Percentiles rank a stretch among this genome's conserved stretches.
phyloP scores from a whole-genome alignment of 2,329 filamentous ascomycete species.

The Magnaporthiopsis incrustans region DNA sequence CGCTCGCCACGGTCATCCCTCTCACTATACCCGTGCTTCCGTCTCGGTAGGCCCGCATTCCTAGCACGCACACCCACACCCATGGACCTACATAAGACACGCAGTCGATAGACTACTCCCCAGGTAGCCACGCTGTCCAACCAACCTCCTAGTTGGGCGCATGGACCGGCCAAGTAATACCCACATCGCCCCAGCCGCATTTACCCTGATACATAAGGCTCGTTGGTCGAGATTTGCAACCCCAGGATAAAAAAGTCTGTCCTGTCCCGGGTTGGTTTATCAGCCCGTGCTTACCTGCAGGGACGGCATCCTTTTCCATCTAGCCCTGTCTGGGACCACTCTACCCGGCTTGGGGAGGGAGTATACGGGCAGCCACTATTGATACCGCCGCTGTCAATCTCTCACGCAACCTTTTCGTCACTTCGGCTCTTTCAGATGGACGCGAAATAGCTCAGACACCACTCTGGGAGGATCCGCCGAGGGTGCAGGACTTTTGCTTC shows the following conservation, averaged over 20 bases:
- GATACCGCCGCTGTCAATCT: constrained; percentile 1
- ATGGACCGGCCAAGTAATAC: too few relatives aligned
- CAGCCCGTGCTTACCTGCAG: neutral
- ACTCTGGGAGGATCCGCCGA: neutral
- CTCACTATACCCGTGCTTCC: too few relatives aligned
- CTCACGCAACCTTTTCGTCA: neutral
- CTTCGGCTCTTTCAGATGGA: neutral
- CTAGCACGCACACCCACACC: too few relatives aligned
- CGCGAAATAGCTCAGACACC: neutral
- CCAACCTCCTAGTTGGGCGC: too few relatives aligned
- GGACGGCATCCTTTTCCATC: neutral
- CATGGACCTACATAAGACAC: too few relatives aligned
- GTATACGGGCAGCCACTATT: neutral
- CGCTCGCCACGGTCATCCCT: too few relatives aligned
- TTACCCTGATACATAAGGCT: too few relatives aligned
- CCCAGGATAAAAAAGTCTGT: neutral
- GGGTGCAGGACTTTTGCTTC: neutral
- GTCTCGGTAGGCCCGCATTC: too few relatives aligned
- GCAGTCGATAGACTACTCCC: too few relatives aligned
- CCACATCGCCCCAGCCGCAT: too few relatives aligned
- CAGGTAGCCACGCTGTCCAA: too few relatives aligned
- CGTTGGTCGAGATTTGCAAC: too few relatives aligned
- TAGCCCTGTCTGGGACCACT: neutral
- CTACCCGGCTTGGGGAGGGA: neutral
- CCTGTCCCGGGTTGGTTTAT: neutral